These are phyloP conservation scores for Mucor ambiguus DNA, from an alignment of 371 early-diverging fungal species.

Conservation along the genomic window DNA sequence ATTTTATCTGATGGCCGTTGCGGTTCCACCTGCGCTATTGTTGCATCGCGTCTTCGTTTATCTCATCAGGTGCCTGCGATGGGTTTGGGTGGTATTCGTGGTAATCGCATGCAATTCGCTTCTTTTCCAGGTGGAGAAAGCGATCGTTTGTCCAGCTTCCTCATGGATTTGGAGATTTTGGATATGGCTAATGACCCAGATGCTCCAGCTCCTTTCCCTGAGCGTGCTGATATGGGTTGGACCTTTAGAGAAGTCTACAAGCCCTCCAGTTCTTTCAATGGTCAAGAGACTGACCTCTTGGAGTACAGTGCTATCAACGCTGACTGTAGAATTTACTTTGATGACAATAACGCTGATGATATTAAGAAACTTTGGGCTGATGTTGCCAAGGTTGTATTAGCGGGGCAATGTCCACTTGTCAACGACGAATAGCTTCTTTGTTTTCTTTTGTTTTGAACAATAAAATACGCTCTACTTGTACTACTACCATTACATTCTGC, in stretches of 20 bases:
- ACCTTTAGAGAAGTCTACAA: conserved; percentile 55
- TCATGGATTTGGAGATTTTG: conserved; percentile 46
- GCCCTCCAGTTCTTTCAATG: conserved; percentile 28
- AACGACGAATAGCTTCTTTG: conserved; percentile 5
- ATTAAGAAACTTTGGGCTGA: conserved; percentile 47
- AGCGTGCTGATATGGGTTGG: conserved; percentile 58
- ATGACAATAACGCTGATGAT: conserved; percentile 48
- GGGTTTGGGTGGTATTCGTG: conserved; percentile 56
- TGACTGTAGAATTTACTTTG: conserved; percentile 49
- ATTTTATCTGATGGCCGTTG: conserved; percentile 55
- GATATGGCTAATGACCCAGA: conserved; percentile 41
- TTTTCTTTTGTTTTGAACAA: neutral
- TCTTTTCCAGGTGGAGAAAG: conserved; percentile 59
- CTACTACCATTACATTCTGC: neutral
- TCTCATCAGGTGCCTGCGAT: conserved; percentile 54
- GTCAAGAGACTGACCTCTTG: conserved; percentile 37
- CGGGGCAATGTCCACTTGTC: conserved; percentile 41
- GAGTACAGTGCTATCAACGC: conserved; percentile 54
- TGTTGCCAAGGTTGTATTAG: conserved; percentile 38
- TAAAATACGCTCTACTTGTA: neutral
- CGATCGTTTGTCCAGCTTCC: conserved; percentile 50
- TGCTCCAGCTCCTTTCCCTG: conserved; percentile 51
- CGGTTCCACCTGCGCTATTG: conserved; percentile 57
- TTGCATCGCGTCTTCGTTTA: conserved; percentile 52
- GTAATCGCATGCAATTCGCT: conserved; percentile 57